phyloP scores from a whole-genome alignment of 768 basidiomycete genomes.

The Galerina sulciceps region DNA sequence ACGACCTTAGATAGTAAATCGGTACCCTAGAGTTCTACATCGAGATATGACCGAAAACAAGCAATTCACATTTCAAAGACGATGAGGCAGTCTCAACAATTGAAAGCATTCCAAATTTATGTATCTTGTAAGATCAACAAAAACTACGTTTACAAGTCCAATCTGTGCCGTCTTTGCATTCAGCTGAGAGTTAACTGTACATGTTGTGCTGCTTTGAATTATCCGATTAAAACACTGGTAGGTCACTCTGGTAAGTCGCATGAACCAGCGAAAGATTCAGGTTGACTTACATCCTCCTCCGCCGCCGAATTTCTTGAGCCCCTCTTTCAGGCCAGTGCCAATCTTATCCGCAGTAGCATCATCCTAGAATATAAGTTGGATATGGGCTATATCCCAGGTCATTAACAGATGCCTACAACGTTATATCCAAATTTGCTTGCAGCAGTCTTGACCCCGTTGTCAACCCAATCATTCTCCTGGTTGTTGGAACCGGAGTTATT shows the following conservation, averaged over 20 bases:
- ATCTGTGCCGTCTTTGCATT: too few species aligned
- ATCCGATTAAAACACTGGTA: background rate
- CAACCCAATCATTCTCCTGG: constrained; percentile 21
- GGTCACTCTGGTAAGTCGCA: background rate
- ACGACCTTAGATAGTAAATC: too few species aligned
- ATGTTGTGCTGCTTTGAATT: too few species aligned
- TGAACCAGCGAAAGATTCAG: background rate
- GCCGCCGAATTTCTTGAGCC: constrained; percentile 39
- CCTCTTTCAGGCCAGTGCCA: constrained; percentile 38
- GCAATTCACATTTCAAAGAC: too few species aligned
- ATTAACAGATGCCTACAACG: constrained; percentile 37
- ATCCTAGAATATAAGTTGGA: constrained; percentile 28
- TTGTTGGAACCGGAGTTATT: constrained; percentile 17
- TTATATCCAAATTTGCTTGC: constrained; percentile 48
- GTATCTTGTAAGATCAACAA: too few species aligned
- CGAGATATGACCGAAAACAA: too few species aligned
- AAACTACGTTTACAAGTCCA: too few species aligned
- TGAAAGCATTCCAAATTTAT: too few species aligned
- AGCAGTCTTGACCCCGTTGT: constrained; percentile 41
- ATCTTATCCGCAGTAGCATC: constrained; percentile 41
- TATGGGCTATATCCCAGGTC: background rate
- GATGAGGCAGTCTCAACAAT: too few species aligned
- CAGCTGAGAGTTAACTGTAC: too few species aligned
- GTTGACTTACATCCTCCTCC: constrained; percentile 23
- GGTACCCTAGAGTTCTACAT: too few species aligned